A percentile compares a stretch with the other conserved stretches of the same genome.
These are phyloP conservation scores for Pseudozyma flocculosa DNA, from an alignment of 1,284 basidiomycete genomes.

Conservation along the genomic window DNA sequence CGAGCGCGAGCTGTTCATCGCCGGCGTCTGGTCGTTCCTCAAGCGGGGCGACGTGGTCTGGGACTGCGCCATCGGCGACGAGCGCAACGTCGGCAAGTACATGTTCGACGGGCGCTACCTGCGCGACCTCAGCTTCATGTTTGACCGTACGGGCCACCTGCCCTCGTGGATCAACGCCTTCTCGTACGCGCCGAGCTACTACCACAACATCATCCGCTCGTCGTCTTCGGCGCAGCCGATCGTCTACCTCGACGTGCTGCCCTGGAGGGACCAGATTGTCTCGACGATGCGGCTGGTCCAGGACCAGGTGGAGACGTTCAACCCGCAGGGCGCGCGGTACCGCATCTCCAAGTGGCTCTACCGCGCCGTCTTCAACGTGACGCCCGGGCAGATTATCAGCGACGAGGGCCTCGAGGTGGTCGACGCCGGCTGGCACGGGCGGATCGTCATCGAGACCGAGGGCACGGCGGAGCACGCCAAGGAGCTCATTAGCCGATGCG, in stretches of 20 bases:
- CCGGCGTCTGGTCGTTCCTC: constrained; percentile 55
- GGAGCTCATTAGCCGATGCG: constrained; percentile 43
- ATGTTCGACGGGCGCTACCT: constrained; percentile 58
- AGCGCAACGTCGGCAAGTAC: constrained; percentile 49
- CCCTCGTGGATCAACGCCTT: constrained; percentile 59
- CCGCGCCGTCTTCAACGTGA: constrained; percentile 51
- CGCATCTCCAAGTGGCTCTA: constrained; percentile 59
- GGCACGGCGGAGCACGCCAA: constrained; percentile 54
- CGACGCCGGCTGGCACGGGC: constrained; percentile 42
- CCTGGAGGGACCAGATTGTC: constrained; percentile 56
- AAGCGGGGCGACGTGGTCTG: constrained; percentile 58
- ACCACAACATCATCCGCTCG: constrained; percentile 58
- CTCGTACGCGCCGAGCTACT: constrained; percentile 57
- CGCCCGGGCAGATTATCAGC: constrained; percentile 34
- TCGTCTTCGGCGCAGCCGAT: constrained; percentile 38
- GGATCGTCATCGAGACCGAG: constrained; percentile 50
- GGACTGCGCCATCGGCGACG: constrained; percentile 56
- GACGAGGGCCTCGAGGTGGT: constrained; percentile 34
- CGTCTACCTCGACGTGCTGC: constrained; percentile 53
- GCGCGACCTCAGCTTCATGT: constrained; percentile 53
- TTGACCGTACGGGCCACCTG: constrained; percentile 58
- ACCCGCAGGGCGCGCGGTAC: constrained; percentile 56
- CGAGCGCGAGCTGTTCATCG: constrained; percentile 55
- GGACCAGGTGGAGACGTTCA: constrained; percentile 57
- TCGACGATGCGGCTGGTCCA: constrained; percentile 56